phyloP scores from a whole-genome alignment of 306 rosid species.

The Dalbergia cochinchinensis region DNA sequence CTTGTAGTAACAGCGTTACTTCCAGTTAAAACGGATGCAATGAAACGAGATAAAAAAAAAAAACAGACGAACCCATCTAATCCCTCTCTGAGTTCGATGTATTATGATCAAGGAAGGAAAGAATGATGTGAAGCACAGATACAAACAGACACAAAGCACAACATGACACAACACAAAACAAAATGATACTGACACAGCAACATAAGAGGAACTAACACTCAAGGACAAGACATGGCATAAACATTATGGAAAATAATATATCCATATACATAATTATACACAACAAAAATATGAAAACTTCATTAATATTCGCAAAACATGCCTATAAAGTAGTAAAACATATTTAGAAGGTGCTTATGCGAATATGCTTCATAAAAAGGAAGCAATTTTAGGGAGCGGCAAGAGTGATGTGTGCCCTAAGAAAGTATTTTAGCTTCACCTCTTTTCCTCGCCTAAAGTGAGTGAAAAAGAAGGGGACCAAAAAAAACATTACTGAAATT shows the following conservation, averaged over 20 bases:
- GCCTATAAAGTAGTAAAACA: constrained; percentile 7
- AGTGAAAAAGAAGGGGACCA: too few species aligned
- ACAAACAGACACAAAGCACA: not conserved
- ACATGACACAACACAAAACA: not conserved
- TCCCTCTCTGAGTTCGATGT: not conserved
- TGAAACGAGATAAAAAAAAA: not conserved
- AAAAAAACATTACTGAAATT: too few species aligned
- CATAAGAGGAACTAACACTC: constrained; percentile 18
- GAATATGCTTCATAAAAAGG: constrained; percentile 17
- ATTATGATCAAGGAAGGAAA: constrained; percentile 29
- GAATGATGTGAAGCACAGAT: not conserved
- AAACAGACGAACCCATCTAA: not conserved
- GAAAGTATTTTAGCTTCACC: constrained; percentile 24
- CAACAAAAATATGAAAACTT: not conserved
- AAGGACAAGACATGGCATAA: constrained; percentile 25
- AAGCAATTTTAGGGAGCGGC: not conserved
- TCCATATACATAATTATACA: not conserved
- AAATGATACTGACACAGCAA: not conserved
- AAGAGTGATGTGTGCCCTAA: not conserved
- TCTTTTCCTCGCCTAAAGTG: not conserved
- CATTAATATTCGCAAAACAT: constrained; percentile 28
- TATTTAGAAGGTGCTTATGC: constrained; percentile 7
- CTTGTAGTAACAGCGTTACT: constrained; percentile 11
- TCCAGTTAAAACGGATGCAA: not conserved
- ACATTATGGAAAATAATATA: not conserved